phyloP scores from a whole-genome alignment of 306 rosid genomes.

The Macrotyloma uniflorum region DNA sequence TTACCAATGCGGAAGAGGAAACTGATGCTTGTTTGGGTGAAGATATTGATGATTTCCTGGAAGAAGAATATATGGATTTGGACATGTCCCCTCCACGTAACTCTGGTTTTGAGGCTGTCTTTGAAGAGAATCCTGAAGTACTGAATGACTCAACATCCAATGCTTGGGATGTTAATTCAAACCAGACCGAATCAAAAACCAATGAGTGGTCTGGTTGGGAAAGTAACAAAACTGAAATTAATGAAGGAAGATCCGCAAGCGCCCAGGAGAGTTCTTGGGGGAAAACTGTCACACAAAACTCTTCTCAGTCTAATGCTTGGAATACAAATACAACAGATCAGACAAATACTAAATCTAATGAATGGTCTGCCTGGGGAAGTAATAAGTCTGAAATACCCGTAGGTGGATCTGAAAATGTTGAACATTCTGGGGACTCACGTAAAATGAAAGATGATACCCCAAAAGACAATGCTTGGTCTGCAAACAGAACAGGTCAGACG shows the following conservation, averaged over 20 bases:
- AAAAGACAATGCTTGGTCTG: conserved; percentile 30
- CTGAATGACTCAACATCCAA: conserved; percentile 34
- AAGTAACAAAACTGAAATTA: neutral
- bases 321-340: neutral
- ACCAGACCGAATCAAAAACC: neutral
- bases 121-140: conserved; percentile 66
- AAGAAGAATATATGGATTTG: conserved; percentile 48
- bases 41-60: conserved; percentile 71
- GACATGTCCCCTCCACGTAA: conserved; percentile 63
- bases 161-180: conserved; percentile 30
- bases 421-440: too few relatives aligned
- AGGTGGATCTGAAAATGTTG: neutral
- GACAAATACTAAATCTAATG: neutral
- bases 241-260: neutral
- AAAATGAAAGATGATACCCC: neutral
- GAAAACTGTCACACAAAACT: neutral
- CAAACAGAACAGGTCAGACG: neutral
- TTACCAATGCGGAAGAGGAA: conserved; percentile 58
- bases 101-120: conserved; percentile 63
- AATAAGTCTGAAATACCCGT: too few relatives aligned
- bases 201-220: conserved; percentile 36
- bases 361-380: neutral
- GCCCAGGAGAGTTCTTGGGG: conserved; percentile 11
- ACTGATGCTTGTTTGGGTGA: conserved; percentile 71
- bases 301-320: conserved; percentile 31